Percentiles rank a stretch among this genome's conserved stretches.
phyloP scores from a whole-genome alignment of 352 stramenopile genomes.

The Phytophthora constricta region DNA sequence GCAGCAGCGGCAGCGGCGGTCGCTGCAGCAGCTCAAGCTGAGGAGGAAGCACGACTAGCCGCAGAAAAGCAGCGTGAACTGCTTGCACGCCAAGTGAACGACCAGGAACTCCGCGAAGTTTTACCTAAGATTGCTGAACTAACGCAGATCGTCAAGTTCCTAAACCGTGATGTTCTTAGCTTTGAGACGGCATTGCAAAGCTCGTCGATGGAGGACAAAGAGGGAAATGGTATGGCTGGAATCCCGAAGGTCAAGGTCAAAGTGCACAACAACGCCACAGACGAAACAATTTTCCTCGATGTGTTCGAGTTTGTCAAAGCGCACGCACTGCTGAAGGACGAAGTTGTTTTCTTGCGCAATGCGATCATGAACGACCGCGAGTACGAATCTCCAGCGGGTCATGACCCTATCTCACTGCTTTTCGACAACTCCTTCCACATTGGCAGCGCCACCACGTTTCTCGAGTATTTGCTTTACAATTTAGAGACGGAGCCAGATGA shows the following conservation, averaged over 20 bases:
- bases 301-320: slow-evolving; percentile 94
- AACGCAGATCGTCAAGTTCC: slow-evolving; percentile 90
- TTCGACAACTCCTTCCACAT: slow-evolving; percentile 95
- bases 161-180: slow-evolving; percentile 92
- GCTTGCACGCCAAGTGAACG: slow-evolving; percentile 80
- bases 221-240: slow-evolving; percentile 27
- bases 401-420: slow-evolving; percentile 93
- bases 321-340: slow-evolving; percentile 82
- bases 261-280: slow-evolving; percentile 87
- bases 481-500: slow-evolving; percentile 93
- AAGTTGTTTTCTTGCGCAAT: slow-evolving; percentile 92
- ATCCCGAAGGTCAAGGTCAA: slow-evolving; percentile 93
- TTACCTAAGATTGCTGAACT: slow-evolving; percentile 93
- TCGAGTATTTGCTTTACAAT: slow-evolving; percentile 93
- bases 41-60: slow-evolving; percentile 33
- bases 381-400: slow-evolving; percentile 83
- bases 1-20: slow-evolving; percentile 46
- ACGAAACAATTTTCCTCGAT: slow-evolving; percentile 93
- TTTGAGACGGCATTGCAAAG: slow-evolving; percentile 93
- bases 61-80: slow-evolving; percentile 70
- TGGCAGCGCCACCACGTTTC: slow-evolving; percentile 92
- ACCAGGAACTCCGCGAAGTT: slow-evolving; percentile 93
- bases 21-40: slow-evolving; percentile 43
- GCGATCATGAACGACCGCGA: slow-evolving; percentile 89
- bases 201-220: slow-evolving; percentile 53